Percentiles rank a stretch among this genome's conserved stretches.
These are phyloP conservation scores for Castanea mollissima DNA, from an alignment of 306 rosid genomes.

Conservation along the genomic window DNA sequence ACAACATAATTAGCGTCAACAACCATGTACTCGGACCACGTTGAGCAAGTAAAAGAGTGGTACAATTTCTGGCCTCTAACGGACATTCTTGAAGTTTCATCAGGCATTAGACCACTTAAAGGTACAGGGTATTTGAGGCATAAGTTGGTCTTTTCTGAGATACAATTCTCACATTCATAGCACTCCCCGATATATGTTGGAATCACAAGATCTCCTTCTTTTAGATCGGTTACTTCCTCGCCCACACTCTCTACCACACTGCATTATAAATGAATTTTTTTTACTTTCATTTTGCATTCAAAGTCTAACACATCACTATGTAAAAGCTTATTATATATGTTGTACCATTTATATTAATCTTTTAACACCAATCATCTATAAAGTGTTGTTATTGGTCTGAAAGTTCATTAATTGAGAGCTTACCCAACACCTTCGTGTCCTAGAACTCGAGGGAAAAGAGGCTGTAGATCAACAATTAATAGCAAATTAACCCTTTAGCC, in stretches of 20 bases:
- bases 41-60: conserved; percentile 29
- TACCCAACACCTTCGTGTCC: conserved; percentile 73
- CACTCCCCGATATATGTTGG: conserved; percentile 32
- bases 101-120: conserved; percentile 11
- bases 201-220: conserved; percentile 33
- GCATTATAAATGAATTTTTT: neutral
- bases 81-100: conserved; percentile 28
- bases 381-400: no score
- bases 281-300: no score
- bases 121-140: conserved; percentile 28
- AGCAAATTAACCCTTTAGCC: neutral
- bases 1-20: conserved; percentile 16
- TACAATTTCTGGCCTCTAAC: conserved; percentile 15
- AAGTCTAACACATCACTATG: no score
- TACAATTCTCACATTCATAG: conserved; percentile 32
- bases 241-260: conserved; percentile 37
- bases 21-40: conserved; percentile 41
- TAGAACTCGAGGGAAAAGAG: conserved; percentile 41
- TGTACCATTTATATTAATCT: no score
- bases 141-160: conserved; percentile 21
- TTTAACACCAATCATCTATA: no score
- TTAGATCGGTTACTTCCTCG: conserved; percentile 12
- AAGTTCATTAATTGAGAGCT: neutral
- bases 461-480: conserved; percentile 22
- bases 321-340: no score